Conservation (phyloP, 805 yeast genomes). For the Yarrowia hollandica region DNA sequence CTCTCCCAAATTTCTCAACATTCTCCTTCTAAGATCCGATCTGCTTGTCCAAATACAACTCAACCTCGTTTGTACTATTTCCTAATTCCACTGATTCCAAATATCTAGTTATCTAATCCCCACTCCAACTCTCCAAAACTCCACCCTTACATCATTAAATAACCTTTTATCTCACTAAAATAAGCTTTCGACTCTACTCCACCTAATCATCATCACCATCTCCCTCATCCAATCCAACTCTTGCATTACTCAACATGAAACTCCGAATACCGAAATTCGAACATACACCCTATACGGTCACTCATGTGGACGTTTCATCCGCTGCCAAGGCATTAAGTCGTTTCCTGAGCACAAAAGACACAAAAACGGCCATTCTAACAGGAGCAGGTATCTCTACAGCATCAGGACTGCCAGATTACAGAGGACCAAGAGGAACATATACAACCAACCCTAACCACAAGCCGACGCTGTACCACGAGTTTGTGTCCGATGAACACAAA, state of each 20-base stretch:
- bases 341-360: not conserved
- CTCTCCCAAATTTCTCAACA: no score
- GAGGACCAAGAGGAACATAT: slow-evolving; percentile 20
- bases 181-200: no score
- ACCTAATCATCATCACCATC: not conserved
- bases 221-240: no score
- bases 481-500: not conserved
- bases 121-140: not conserved
- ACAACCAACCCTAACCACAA: slow-evolving; percentile 23
- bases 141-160: not conserved
- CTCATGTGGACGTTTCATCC: not conserved
- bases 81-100: not conserved
- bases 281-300: not conserved
- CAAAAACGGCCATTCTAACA: slow-evolving; percentile 40
- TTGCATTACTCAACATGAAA: not conserved
- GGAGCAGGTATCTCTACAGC: slow-evolving; percentile 96
- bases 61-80: no score
- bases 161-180: no score
- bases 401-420: slow-evolving; percentile 89
- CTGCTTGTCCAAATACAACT: no score
- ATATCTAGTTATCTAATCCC: not conserved
- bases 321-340: not conserved
- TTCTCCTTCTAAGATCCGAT: no score
- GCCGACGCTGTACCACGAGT: slow-evolving; percentile 25
- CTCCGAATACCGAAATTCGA: slow-evolving; percentile 18